Percentiles rank a stretch among this genome's conserved stretches.
Evolutionary conservation across 2,329 filamentous ascomycete species (phyloP).

Genomic region (Phialophora macrospora): DNA sequence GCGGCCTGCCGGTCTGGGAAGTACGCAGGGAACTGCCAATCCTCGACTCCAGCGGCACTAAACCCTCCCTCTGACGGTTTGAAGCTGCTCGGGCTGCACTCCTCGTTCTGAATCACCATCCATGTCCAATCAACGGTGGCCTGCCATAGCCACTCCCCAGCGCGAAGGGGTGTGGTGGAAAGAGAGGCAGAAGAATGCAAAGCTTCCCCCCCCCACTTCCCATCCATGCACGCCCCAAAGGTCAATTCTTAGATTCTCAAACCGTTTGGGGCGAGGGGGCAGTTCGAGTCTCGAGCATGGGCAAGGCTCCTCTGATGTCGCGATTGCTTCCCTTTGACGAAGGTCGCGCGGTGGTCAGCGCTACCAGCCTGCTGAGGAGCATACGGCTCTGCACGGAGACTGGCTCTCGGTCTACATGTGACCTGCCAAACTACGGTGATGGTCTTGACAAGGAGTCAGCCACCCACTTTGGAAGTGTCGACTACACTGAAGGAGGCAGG

Average conservation of each 20-base stretch:
- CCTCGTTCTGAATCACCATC: slow-evolving; percentile 21
- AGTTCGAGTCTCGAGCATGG: slow-evolving; percentile 7
- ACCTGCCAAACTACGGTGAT: neutral
- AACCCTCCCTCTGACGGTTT: slow-evolving; percentile 20
- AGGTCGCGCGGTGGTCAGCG: slow-evolving; percentile 32
- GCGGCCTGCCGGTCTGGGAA: slow-evolving; percentile 32
- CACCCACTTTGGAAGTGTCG: slow-evolving; percentile 11
- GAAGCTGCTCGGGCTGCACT: slow-evolving; percentile 26
- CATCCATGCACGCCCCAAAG: slow-evolving; percentile 23
- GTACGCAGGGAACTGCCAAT: slow-evolving; percentile 24
- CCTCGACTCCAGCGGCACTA: slow-evolving; percentile 23
- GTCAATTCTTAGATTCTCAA: slow-evolving; percentile 29
- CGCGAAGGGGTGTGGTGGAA: slow-evolving; percentile 27
- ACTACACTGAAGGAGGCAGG: neutral
- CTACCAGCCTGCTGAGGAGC: slow-evolving; percentile 21
- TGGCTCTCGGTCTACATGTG: neutral
- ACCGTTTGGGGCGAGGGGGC: slow-evolving; percentile 12
- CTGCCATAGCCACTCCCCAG: slow-evolving; percentile 22
- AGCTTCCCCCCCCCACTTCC: slow-evolving; percentile 6
- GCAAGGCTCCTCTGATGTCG: slow-evolving; percentile 28
- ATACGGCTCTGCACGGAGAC: neutral
- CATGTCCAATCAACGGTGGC: slow-evolving; percentile 22
- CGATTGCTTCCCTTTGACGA: slow-evolving; percentile 25
- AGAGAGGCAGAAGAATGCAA: slow-evolving; percentile 25
- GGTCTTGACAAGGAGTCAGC: slow-evolving; percentile 1